phyloP scores from a whole-genome alignment of 805 yeast species.

The Lipomyces chichibuensis region DNA sequence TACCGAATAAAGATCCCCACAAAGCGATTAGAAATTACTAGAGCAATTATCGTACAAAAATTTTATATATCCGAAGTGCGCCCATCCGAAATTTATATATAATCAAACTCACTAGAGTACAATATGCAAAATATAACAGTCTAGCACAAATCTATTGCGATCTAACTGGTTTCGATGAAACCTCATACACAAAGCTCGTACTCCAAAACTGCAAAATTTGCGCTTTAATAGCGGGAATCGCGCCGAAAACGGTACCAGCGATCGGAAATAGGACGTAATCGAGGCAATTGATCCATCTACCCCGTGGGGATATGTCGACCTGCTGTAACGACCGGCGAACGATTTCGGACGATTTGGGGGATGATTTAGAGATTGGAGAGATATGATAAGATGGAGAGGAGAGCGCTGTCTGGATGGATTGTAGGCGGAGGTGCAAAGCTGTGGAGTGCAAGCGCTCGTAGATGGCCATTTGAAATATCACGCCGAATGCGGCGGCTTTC shows the following conservation, averaged over 20 bases:
- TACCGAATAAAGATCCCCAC: too few relatives aligned
- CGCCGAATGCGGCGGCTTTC: conserved; percentile 25
- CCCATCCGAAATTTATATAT: background rate
- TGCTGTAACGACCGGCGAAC: conserved; percentile 5
- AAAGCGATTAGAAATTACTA: too few relatives aligned
- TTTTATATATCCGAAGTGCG: background rate
- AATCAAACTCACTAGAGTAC: background rate
- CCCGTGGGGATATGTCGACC: conserved; percentile 10
- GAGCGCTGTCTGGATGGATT: background rate
- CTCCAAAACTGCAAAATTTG: conserved; percentile 35
- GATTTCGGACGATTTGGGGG: background rate
- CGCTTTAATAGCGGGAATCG: conserved; percentile 33
- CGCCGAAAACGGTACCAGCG: conserved; percentile 37
- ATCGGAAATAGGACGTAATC: conserved; percentile 36
- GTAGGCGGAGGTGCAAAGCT: conserved; percentile 20
- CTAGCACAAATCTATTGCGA: background rate
- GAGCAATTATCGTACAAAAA: background rate
- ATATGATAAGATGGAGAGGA: background rate
- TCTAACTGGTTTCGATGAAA: conserved; percentile 31
- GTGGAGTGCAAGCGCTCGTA: conserved; percentile 31
- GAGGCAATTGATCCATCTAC: conserved; percentile 7
- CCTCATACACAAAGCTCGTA: conserved; percentile 27
- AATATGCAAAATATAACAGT: background rate
- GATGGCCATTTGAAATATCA: conserved; percentile 30
- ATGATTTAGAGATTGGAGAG: background rate